Conservation (phyloP, 2,329 filamentous ascomycete species). For the Pestalotiopsis sp. region DNA sequence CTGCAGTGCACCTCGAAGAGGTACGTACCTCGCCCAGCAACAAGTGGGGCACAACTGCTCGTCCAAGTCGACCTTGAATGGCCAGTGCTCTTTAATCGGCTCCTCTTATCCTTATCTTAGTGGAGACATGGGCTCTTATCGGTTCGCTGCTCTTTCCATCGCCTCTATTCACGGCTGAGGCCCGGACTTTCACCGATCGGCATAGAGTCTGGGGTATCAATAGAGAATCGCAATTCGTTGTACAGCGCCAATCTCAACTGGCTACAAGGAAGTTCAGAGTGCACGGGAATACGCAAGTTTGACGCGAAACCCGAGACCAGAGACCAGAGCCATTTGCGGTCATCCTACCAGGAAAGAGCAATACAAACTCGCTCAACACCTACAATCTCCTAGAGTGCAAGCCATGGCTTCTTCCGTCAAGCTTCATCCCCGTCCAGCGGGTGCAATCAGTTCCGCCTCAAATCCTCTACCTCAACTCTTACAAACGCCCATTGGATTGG, state of each 20-base stretch:
- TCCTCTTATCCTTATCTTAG: background rate
- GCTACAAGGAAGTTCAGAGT: no score
- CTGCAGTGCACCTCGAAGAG: background rate
- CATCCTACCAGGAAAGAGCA: background rate
- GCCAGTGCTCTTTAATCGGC: background rate
- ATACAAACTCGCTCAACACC: background rate
- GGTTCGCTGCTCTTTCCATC: background rate
- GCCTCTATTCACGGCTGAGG: background rate
- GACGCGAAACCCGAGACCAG: background rate
- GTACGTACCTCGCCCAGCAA: background rate
- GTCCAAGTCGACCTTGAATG: no score
- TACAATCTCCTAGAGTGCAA: no score
- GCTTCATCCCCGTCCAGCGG: conserved; percentile 39
- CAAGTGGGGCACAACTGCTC: background rate
- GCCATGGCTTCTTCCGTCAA: conserved; percentile 34
- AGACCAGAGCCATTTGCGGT: background rate
- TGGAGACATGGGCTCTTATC: background rate
- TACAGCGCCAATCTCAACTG: background rate
- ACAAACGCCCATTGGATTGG: conserved; percentile 85
- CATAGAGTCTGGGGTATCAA: background rate
- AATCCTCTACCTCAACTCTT: conserved; percentile 77
- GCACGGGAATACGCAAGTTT: no score
- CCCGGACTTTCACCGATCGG: background rate
- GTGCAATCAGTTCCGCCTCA: conserved; percentile 17
- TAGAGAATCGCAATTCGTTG: background rate